A percentile compares a stretch with the other conserved stretches of the same genome.
Conservation (phyloP, 2,329 filamentous ascomycete species). For the Cladosporium sp. region DNA sequence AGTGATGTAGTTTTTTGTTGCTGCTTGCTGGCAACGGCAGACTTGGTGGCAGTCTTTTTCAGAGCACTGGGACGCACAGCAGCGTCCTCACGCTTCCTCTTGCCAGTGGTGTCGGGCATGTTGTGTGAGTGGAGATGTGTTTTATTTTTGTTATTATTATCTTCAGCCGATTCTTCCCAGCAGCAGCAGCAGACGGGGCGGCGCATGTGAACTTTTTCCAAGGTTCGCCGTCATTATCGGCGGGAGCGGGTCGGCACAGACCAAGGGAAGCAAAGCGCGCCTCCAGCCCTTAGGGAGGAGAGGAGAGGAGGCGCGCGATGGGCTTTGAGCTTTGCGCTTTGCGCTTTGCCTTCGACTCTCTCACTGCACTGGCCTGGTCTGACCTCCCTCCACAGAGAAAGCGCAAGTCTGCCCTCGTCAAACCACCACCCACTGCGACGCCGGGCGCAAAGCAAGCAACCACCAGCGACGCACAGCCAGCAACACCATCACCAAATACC, state of each 20-base stretch:
- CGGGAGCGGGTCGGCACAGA: not conserved
- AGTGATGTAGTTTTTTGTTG: not conserved
- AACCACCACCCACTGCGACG: not conserved
- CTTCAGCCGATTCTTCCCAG: not conserved
- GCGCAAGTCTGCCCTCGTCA: not conserved
- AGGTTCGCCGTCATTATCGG: not conserved
- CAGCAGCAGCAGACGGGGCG: not conserved
- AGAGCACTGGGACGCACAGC: slow-evolving; percentile 18
- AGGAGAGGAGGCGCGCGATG: not conserved
- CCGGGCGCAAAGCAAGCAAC: not conserved
- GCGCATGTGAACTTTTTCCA: not conserved
- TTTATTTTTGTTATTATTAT: not conserved
- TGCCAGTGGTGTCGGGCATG: slow-evolving; percentile 20
- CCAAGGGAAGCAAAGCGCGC: not conserved
- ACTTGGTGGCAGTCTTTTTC: slow-evolving; percentile 23
- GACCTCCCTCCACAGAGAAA: not conserved
- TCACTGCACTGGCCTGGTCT: not conserved
- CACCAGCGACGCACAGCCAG: not conserved
- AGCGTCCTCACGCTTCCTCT: slow-evolving; percentile 26
- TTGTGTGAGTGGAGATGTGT: not conserved
- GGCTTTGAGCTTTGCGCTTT: no score
- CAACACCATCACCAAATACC: not conserved
- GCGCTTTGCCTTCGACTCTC: not conserved
- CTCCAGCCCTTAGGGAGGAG: not conserved
- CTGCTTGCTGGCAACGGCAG: slow-evolving; percentile 12